Base-by-base conservation (phyloP, 176 grass and related monocot species). In the Bolboschoenus planiculmis region DNA sequence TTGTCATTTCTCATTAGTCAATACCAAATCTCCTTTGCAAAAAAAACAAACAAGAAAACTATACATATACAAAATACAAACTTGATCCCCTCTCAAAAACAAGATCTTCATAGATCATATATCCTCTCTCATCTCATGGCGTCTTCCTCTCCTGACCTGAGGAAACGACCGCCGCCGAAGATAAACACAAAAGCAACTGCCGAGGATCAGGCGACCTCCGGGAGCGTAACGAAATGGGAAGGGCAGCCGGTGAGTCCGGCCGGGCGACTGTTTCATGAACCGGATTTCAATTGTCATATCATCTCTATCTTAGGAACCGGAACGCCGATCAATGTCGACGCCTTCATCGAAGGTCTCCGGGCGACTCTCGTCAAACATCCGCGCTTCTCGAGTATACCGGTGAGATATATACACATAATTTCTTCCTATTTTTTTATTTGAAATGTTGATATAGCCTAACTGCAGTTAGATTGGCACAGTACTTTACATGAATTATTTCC, bases 381-480 rank as follows among this genome's bases (percentile, higher is more conserved):
- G 1, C 86, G 91, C n/a, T 99, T 99, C 87, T 93, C 75, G 76
- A 99, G 96, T 87, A 46, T 95, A 57, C 96, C 90, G 85, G 96
- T 99, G 59, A 80, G 84, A 35, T 2, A 27, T 43, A 15, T 30
- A 14, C 4, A 30, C 1, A 23, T 68, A 39, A 20, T 40, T 46
- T 60, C 2, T 40, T 64, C 20, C 21, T 56, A 2, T 40, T 85
- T 20, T 61, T 40, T 29, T 61, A n/a, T 11, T 55, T n/a, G 0
- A 8, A 36, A 39, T 67, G 34, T 67, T n/a, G 31, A n/a, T n/a
- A n/a, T n/a, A n/a, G n/a, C n/a, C n/a, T n/a, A n/a, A n/a, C n/a
- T 53, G 14, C 3, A 53, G 2, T 16, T 53, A 50, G 50, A 13
- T 76, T 18, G 42, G 40, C 10, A 29, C 4, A 77, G 44, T 7